These are phyloP conservation scores for Alternaria triticina DNA, from an alignment of 2,329 filamentous ascomycete species.

Conservation along the genomic window DNA sequence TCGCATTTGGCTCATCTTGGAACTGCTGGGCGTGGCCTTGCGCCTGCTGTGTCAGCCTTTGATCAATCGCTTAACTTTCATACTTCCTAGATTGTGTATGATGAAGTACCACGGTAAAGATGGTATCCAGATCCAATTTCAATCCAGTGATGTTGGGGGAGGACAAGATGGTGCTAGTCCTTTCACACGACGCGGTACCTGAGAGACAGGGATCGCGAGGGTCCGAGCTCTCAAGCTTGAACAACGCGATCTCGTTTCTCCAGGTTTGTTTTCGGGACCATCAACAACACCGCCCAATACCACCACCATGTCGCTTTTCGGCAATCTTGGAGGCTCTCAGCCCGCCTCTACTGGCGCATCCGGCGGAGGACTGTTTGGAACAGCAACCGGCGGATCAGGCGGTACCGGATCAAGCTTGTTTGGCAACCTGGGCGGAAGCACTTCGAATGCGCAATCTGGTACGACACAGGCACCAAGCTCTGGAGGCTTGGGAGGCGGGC, in stretches of 20 bases:
- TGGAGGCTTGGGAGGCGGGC: conserved; percentile 42
- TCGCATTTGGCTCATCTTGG: neutral
- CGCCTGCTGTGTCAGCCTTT: neutral
- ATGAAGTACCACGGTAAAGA: too few relatives aligned
- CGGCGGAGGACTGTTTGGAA: conserved; percentile 35
- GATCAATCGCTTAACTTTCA: too few relatives aligned
- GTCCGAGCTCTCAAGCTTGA: conserved; percentile 21
- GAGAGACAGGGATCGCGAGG: conserved; percentile 17
- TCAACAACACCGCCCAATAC: conserved; percentile 37
- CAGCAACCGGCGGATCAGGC: conserved; percentile 26
- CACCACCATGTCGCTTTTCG: conserved; percentile 45
- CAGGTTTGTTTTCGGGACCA: conserved; percentile 32
- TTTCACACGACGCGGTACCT: conserved; percentile 13
- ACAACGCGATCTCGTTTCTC: conserved; percentile 34
- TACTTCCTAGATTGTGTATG: too few relatives aligned
- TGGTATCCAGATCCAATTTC: too few relatives aligned
- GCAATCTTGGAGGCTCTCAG: conserved; percentile 36
- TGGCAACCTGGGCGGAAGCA: conserved; percentile 33
- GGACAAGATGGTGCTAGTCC: neutral
- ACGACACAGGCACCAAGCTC: conserved; percentile 36
- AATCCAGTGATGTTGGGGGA: neutral
- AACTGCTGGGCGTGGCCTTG: neutral
- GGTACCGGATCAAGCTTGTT: conserved; percentile 38
- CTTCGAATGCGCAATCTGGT: conserved; percentile 30
- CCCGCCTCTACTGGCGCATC: conserved; percentile 37